A percentile compares a stretch with the other conserved stretches of the same genome.
Conservation (phyloP, 2,329 filamentous ascomycete genomes). For the Aaosphaeria pasadenensis region DNA sequence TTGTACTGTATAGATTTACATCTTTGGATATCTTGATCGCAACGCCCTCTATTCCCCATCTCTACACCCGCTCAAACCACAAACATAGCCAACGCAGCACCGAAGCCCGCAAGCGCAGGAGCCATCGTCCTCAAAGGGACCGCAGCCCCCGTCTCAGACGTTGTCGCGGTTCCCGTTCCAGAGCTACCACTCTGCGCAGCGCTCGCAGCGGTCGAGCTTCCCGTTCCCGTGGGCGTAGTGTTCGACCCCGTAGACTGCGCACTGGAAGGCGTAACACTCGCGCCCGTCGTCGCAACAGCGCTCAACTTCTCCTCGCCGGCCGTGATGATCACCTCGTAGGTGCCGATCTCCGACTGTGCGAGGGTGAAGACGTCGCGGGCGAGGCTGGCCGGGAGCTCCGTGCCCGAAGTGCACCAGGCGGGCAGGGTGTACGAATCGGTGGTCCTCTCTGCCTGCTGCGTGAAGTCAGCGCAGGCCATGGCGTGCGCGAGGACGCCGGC, state of each 20-base stretch:
- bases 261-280: not conserved
- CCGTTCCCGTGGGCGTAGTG: slow-evolving; percentile 7
- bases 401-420: slow-evolving; percentile 6
- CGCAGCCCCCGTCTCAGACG: slow-evolving; percentile 1
- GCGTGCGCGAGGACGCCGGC: no score
- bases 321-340: slow-evolving; percentile 23
- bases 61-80: not conserved
- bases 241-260: not conserved
- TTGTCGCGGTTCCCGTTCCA: slow-evolving; percentile 1
- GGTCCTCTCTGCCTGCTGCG: no score
- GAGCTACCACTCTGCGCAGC: not conserved
- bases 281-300: slow-evolving; percentile 13
- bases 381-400: slow-evolving; percentile 6
- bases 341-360: slow-evolving; percentile 10
- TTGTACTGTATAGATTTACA: not conserved
- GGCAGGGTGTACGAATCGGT: not conserved
- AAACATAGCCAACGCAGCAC: slow-evolving; percentile 22
- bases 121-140: slow-evolving; percentile 16
- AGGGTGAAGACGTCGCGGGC: slow-evolving; percentile 8
- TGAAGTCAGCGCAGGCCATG: no score
- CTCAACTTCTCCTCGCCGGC: slow-evolving; percentile 23
- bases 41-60: not conserved
- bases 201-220: slow-evolving; percentile 5
- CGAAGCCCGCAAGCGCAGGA: slow-evolving; percentile 26
- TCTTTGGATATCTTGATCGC: no score